A percentile compares a stretch with the other conserved stretches of the same genome.
These are phyloP conservation scores for Artemisia argyi DNA, from an alignment of 129 eudicot species.

Conservation along the genomic window DNA sequence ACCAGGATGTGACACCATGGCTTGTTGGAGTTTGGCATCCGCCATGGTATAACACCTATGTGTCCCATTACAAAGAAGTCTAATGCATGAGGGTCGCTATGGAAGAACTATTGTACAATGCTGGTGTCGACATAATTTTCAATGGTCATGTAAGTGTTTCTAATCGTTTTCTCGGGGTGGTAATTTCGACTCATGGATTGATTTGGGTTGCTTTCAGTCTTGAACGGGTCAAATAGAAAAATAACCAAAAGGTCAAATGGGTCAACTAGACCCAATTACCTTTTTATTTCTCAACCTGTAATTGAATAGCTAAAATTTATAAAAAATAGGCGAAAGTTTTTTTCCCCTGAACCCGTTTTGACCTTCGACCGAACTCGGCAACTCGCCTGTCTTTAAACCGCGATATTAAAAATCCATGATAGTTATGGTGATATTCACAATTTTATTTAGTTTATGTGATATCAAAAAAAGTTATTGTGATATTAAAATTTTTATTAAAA, in stretches of 20 bases:
- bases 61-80: conserved; percentile 82
- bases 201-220: not conserved
- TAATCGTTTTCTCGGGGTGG: not conserved
- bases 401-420: no score
- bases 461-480: no score
- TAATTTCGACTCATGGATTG: not conserved
- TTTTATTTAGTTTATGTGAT: no score
- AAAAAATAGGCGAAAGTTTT: not conserved
- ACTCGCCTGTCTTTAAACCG: not conserved
- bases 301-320: no score
- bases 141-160: conserved; percentile 81
- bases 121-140: conserved; percentile 75
- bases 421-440: no score
- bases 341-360: not conserved
- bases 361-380: not conserved
- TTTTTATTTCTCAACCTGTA: no score
- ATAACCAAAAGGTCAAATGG: not conserved
- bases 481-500: no score
- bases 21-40: conserved; percentile 91
- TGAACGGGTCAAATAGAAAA: not conserved
- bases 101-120: conserved; percentile 75
- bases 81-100: conserved; percentile 94
- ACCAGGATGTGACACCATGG: conserved; percentile 89
- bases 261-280: not conserved
- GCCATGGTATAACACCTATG: conserved; percentile 88